Percentiles rank a stretch among this genome's conserved stretches.
Evolutionary conservation across 306 rosid genomes (phyloP).

Genomic region (Acmispon strigosus): DNA sequence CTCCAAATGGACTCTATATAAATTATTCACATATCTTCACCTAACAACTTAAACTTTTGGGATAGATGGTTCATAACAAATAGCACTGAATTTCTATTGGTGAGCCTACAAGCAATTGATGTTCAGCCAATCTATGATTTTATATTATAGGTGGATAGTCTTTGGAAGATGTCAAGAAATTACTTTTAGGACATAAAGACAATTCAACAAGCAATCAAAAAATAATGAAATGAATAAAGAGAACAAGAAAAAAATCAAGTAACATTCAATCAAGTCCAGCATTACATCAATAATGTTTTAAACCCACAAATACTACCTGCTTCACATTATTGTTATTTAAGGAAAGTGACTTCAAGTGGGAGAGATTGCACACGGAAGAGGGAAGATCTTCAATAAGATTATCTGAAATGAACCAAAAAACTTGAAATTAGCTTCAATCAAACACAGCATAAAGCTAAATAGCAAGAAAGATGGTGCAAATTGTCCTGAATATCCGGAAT

Average conservation of each 20-base stretch:
- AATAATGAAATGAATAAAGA: background rate
- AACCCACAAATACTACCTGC: slow-evolving; percentile 46
- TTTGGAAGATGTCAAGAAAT: too few relatives aligned
- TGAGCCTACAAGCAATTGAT: too few relatives aligned
- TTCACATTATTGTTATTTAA: slow-evolving; percentile 76
- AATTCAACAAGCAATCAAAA: background rate
- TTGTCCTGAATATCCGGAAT: background rate
- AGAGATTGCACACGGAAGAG: slow-evolving; percentile 73
- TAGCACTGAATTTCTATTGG: too few relatives aligned
- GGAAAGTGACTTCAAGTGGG: slow-evolving; percentile 77
- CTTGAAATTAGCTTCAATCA: slow-evolving; percentile 14
- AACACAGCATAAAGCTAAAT: slow-evolving; percentile 10
- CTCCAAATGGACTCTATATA: too few relatives aligned
- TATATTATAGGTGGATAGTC: too few relatives aligned
- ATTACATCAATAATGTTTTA: background rate
- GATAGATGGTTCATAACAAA: too few relatives aligned
- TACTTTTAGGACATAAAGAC: too few relatives aligned
- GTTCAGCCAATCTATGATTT: too few relatives aligned
- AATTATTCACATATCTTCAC: too few relatives aligned
- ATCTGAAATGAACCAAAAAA: slow-evolving; percentile 46
- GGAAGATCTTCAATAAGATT: slow-evolving; percentile 82
- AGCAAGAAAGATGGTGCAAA: background rate
- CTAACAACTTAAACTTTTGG: too few relatives aligned
- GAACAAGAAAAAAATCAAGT: background rate
- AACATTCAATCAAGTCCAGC: background rate